phyloP scores from a whole-genome alignment of 2,329 filamentous ascomycete species.

The Claviceps monticola region DNA sequence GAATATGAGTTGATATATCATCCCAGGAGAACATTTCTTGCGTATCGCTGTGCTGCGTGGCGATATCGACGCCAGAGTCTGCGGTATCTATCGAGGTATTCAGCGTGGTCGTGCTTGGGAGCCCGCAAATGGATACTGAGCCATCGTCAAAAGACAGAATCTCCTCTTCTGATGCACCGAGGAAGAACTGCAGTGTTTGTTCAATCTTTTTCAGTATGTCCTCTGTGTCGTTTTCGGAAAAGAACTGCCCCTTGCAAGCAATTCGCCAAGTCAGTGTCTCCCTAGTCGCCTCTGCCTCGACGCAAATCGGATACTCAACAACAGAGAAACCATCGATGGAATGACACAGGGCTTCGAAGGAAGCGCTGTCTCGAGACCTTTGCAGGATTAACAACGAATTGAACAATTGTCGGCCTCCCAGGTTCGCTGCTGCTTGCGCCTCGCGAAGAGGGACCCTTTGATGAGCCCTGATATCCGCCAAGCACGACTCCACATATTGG shows the following conservation, averaged over 20 bases:
- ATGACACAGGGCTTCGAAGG: conserved; percentile 32
- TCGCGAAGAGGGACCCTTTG: conserved; percentile 68
- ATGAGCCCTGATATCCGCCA: conserved; percentile 50
- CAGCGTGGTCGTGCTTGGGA: conserved; percentile 22
- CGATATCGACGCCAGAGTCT: background rate
- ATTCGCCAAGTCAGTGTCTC: conserved; percentile 53
- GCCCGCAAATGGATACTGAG: conserved; percentile 49
- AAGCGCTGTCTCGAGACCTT: conserved; percentile 13
- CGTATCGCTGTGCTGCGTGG: background rate
- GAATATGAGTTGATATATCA: conserved; percentile 22
- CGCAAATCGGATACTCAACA: conserved; percentile 69
- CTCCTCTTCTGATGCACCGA: conserved; percentile 32
- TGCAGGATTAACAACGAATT: conserved; percentile 45
- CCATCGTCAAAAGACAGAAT: conserved; percentile 39
- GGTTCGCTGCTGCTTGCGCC: conserved; percentile 33
- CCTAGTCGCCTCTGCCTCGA: conserved; percentile 57
- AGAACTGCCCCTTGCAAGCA: conserved; percentile 48
- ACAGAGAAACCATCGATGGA: conserved; percentile 51
- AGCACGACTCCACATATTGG: conserved; percentile 57
- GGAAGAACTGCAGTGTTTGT: conserved; percentile 39
- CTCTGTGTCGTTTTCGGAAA: conserved; percentile 30
- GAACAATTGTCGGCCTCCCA: conserved; percentile 29
- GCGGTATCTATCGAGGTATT: background rate
- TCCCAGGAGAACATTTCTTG: conserved; percentile 18
- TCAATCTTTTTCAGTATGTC: conserved; percentile 47